Conservation (phyloP, 2,329 filamentous ascomycete genomes). For the Colletotrichum chrysophilum region DNA sequence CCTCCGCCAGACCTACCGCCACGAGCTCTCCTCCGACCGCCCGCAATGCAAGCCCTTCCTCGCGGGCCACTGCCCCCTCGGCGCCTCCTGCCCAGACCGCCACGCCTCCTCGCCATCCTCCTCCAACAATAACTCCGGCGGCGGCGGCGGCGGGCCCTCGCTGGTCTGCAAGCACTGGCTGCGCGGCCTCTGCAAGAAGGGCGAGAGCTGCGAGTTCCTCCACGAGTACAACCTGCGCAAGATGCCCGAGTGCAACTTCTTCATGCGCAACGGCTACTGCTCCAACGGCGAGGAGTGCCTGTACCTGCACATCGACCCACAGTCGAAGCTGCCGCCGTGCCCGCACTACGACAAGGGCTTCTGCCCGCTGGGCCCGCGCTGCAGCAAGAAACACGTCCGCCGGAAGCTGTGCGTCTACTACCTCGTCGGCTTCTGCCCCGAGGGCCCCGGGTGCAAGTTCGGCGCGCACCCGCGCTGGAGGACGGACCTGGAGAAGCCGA, state of each 20-base stretch:
- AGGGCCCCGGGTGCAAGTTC: constrained; percentile 75
- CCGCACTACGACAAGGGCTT: constrained; percentile 95
- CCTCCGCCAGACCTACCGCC: constrained; percentile 81
- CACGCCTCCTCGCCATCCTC: constrained; percentile 60
- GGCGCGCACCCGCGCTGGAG: constrained; percentile 86
- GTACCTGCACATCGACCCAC: constrained; percentile 87
- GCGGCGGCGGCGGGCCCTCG: constrained; percentile 61
- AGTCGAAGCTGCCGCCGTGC: constrained; percentile 79
- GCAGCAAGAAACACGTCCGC: constrained; percentile 87
- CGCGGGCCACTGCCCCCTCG: constrained; percentile 85
- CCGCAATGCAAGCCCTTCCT: constrained; percentile 87
- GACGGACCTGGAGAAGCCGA: constrained; percentile 76
- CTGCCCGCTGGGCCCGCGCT: constrained; percentile 87
- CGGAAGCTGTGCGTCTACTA: constrained; percentile 84
- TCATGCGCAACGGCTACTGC: constrained; percentile 91
- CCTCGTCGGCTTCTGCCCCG: constrained; percentile 92
- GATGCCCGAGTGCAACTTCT: constrained; percentile 99
- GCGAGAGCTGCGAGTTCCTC: constrained; percentile 93
- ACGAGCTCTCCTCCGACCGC: constrained; percentile 78
- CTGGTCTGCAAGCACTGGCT: constrained; percentile 99
- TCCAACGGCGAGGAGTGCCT: constrained; percentile 96
- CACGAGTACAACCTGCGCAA: constrained; percentile 98
- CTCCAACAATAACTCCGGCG: constrained; percentile 17
- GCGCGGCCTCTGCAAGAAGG: constrained; percentile 96
- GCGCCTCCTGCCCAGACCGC: constrained; percentile 83